Base-by-base conservation (phyloP, 164 flowering plant genomes). In the Annona cherimola region DNA sequence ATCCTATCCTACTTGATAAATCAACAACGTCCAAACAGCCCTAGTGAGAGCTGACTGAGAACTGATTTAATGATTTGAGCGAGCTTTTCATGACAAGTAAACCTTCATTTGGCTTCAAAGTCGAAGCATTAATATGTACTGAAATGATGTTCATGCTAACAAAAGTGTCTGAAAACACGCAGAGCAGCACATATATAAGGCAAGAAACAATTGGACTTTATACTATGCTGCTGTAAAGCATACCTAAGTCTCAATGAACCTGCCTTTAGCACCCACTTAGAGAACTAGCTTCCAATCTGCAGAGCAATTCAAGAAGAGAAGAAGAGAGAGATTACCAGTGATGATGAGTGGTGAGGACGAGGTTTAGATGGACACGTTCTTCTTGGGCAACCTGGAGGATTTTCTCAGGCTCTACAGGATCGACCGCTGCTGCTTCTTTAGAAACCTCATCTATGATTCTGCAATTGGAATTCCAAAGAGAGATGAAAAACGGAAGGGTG, bases 271-370 rank as follows among this genome's bases (percentile, higher is more conserved):
- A 18, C 20, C 6, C 6, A n/a, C 63, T 7, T 8, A 54, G 59
- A 54, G 16, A n/a, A 61, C 6, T 20, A 4, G 6, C 63, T 35
- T 8, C 18, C 12, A 3, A 7, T 18, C 60, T 55, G 11, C 18
- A 12, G 18, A 55, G 18, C 60, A 57, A 14, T 57, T 16, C 4
- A 16, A 14, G 8, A 50, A 20, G n/a, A 19, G 41, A 68, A 6
- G 1, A 59, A 12, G 57, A 2, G 3, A 57, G 4, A 4, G 11
- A 19, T 16, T 43, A 93, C 97, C 98, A 93, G 89, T 95, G 98
- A 69, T 87, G 97, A 74, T 95, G 99, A 69, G 99, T 95, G 72
- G 99, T 93, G 81, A 95, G 97, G 42, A 95, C 89, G 67, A 88
- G 65, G 77, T 87, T 89, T 60, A 89, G 79, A 41, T 71, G 35